phyloP scores from a whole-genome alignment of 176 grass and related monocot genomes.

The Leersia perrieri region DNA sequence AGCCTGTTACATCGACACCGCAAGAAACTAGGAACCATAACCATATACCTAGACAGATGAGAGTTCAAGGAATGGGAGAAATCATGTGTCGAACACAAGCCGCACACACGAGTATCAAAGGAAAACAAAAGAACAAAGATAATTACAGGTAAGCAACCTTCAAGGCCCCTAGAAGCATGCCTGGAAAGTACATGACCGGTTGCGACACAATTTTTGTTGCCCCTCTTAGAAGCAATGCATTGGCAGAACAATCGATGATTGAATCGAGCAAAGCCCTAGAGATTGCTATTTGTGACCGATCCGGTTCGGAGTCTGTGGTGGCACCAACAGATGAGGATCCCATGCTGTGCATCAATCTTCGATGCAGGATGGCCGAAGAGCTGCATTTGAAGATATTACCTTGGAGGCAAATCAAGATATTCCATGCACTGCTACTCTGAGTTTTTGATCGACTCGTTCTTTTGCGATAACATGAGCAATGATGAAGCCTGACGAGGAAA shows the following conservation, averaged over 20 bases:
- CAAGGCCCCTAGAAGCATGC: background rate
- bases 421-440: conserved; percentile 1
- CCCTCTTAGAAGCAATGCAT: background rate
- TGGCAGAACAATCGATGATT: background rate
- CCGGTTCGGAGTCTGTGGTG: conserved; percentile 9
- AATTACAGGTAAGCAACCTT: conserved; percentile 10
- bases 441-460: conserved; percentile 24
- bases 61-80: background rate
- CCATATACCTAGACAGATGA: too few species aligned
- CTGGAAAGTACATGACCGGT: background rate
- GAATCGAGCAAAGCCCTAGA: background rate
- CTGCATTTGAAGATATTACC: background rate
- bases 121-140: background rate
- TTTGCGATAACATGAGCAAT: conserved; percentile 72
- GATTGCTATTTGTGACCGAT: background rate
- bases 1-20: background rate
- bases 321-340: background rate
- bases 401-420: conserved; percentile 23
- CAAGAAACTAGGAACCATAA: background rate
- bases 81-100: too few species aligned
- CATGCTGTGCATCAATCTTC: conserved; percentile 25
- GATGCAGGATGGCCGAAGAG: background rate
- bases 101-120: background rate
- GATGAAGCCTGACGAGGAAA: conserved; percentile 62
- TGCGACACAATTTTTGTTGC: background rate